Conservation (phyloP, 2,329 filamentous ascomycete genomes). For the Neurospora sp. region DNA sequence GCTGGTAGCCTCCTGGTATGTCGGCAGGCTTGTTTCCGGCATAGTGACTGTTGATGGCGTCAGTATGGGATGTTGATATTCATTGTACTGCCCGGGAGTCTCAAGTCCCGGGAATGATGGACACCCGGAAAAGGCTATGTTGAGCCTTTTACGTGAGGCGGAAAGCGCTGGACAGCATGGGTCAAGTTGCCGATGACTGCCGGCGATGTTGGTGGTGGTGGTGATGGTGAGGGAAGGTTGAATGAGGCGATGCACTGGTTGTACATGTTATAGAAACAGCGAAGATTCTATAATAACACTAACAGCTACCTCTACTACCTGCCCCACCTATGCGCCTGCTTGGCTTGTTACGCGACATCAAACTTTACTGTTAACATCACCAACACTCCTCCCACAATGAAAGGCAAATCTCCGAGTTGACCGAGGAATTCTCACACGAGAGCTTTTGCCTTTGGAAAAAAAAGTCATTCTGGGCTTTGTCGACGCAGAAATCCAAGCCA, state of each 20-base stretch:
- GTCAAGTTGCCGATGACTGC: neutral
- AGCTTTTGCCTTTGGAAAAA: neutral
- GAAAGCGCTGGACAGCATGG: neutral
- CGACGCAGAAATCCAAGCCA: neutral
- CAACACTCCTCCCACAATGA: neutral
- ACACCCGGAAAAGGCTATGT: neutral
- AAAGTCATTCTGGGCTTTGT: neutral
- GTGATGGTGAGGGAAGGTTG: neutral
- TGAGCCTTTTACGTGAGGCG: neutral
- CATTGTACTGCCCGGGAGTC: neutral
- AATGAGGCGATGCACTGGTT: neutral
- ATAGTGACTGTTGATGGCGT: neutral
- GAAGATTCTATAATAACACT: neutral
- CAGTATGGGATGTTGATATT: neutral
- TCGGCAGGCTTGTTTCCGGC: slow-evolving; percentile 28
- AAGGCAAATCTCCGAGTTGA: neutral
- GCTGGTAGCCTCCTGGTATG: slow-evolving; percentile 41
- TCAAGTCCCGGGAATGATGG: neutral
- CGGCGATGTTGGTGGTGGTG: neutral
- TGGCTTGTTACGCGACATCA: neutral
- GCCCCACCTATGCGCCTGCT: neutral
- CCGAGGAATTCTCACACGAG: neutral
- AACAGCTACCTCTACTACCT: neutral
- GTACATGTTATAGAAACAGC: neutral
- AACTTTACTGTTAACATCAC: neutral